Conservation (phyloP, 2,329 filamentous ascomycete species). For the Pseudogymnoascus sp. region DNA sequence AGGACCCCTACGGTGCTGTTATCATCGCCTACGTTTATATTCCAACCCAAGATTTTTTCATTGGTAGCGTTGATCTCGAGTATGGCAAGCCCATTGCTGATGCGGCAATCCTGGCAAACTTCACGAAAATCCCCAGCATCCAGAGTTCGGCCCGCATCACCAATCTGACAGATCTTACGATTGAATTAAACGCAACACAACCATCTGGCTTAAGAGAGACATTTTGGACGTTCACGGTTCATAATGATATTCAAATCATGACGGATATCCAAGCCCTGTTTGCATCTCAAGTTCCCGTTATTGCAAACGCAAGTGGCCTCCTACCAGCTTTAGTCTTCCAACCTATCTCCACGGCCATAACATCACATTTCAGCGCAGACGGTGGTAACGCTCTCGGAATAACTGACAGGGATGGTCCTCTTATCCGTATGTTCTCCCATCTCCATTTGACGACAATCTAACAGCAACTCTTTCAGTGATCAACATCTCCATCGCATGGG, state of each 20-base stretch:
- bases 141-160: constrained; percentile 11
- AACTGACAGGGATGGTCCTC: constrained; percentile 11
- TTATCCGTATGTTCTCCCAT: constrained; percentile 12
- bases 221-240: constrained; percentile 17
- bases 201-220: constrained; percentile 5
- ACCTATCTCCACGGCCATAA: constrained; percentile 17
- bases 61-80: constrained; percentile 9
- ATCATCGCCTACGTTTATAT: constrained; percentile 10
- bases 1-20: neutral
- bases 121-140: constrained; percentile 15
- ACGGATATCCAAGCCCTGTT: constrained; percentile 15
- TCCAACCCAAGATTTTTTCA: constrained; percentile 10
- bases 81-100: constrained; percentile 18
- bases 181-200: constrained; percentile 7
- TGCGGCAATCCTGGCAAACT: constrained; percentile 16
- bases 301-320: constrained; percentile 13
- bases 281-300: constrained; percentile 12
- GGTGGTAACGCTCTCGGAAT: constrained; percentile 22
- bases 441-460: neutral
- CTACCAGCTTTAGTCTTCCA: constrained; percentile 17
- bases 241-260: constrained; percentile 15
- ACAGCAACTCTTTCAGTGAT: neutral
- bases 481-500: neutral
- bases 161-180: constrained; percentile 14
- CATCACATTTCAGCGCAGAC: constrained; percentile 15